These are phyloP conservation scores for Pseudisothecium myosuroides DNA, from an alignment of 225 moss, liverwort and hornwort species.

Conservation along the genomic window DNA sequence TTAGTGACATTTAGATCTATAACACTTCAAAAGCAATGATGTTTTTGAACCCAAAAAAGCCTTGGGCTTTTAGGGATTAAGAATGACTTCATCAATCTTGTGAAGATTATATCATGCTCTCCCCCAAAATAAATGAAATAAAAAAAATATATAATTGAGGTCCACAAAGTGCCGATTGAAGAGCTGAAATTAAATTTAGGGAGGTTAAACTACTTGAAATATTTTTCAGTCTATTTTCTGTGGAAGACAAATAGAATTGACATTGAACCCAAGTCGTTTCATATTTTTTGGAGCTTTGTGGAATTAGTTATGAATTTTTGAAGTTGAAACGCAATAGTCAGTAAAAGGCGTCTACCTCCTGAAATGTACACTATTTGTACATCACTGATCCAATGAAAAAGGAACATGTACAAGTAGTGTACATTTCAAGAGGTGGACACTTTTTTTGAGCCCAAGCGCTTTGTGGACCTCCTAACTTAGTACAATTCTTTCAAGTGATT, in stretches of 20 bases:
- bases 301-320: neutral
- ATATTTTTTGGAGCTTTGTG: neutral
- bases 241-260: neutral
- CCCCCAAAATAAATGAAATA: accelerated
- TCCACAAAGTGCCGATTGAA: neutral
- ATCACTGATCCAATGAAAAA: neutral
- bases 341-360: neutral
- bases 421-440: neutral
- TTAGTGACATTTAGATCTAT: no score
- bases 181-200: neutral
- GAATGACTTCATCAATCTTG: neutral
- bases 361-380: no score
- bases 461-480: neutral
- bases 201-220: neutral
- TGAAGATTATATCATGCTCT: neutral
- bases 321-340: accelerated
- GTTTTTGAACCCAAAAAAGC: no score
- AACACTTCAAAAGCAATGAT: no score
- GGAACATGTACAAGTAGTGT: neutral
- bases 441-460: no score
- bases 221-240: neutral
- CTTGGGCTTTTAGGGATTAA: no score
- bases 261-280: neutral
- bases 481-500: neutral
- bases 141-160: neutral